Percentiles rank a stretch among this genome's conserved stretches.
phyloP scores from a whole-genome alignment of 2,329 filamentous ascomycete genomes.

The Corinectria fuckeliana region DNA sequence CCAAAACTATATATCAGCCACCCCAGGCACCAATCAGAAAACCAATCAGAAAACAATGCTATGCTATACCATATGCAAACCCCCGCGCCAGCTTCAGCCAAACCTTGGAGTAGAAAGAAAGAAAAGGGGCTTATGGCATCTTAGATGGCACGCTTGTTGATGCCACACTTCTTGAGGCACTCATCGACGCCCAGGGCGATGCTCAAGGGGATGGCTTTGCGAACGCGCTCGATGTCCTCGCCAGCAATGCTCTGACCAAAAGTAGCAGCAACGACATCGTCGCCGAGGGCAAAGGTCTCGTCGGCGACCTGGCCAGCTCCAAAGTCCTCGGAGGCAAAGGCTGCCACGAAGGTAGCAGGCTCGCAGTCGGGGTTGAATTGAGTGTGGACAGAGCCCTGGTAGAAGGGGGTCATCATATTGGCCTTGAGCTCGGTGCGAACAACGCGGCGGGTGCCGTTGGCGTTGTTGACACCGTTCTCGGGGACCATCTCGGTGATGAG shows the following conservation, averaged over 20 bases:
- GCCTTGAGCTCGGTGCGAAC: constrained; percentile 50
- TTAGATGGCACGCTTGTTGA: constrained; percentile 49
- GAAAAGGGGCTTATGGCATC: neutral
- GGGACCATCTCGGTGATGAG: constrained; percentile 59
- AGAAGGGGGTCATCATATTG: constrained; percentile 61
- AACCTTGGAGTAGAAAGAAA: neutral
- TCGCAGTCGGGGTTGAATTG: constrained; percentile 63
- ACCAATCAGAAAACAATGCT: neutral
- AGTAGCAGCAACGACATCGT: constrained; percentile 53
- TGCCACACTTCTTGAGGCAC: constrained; percentile 49
- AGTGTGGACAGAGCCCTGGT: constrained; percentile 60
- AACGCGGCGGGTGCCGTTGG: constrained; percentile 48
- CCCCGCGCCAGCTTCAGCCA: neutral
- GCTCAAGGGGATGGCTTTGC: constrained; percentile 49
- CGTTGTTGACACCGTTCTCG: constrained; percentile 55
- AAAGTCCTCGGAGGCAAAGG: constrained; percentile 58
- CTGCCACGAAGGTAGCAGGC: constrained; percentile 56
- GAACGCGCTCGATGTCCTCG: constrained; percentile 54
- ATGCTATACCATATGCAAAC: neutral
- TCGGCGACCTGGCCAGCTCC: constrained; percentile 59
- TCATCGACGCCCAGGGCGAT: constrained; percentile 59
- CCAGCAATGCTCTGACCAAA: constrained; percentile 55
- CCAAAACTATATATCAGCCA: neutral
- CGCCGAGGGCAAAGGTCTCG: constrained; percentile 55
- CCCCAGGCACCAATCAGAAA: neutral